Conservation (phyloP, 345 rosid species). For the Linum usitatissimum region DNA sequence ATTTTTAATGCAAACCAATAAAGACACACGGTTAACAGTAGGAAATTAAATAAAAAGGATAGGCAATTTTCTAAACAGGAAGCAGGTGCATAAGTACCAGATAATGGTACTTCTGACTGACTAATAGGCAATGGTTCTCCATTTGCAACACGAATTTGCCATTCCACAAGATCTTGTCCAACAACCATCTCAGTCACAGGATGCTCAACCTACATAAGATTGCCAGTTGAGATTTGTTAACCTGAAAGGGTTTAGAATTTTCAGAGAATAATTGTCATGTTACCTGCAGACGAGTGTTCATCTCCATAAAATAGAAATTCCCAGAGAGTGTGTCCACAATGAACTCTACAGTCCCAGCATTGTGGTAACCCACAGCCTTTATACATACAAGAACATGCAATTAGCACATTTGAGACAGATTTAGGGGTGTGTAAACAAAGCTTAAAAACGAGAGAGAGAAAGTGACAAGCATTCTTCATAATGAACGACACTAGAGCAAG, state of each 20-base stretch:
- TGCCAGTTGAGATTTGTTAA: conserved; percentile 9
- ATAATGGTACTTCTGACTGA: conserved; percentile 66
- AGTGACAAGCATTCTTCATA: not conserved
- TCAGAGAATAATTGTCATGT: conserved; percentile 9
- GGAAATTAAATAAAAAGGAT: no score
- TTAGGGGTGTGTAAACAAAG: not conserved
- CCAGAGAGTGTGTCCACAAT: conserved; percentile 71
- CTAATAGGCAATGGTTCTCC: conserved; percentile 72
- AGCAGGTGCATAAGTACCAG: conserved; percentile 30
- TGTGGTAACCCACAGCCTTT: conserved; percentile 92
- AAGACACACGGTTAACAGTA: not conserved
- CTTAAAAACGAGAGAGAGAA: not conserved
- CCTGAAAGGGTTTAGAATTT: conserved; percentile 7
- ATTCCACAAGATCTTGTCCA: conserved; percentile 92
- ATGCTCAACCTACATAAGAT: conserved; percentile 70
- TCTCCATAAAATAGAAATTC: conserved; percentile 87
- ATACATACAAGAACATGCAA: conserved; percentile 25
- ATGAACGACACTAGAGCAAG: not conserved
- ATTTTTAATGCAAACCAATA: not conserved
- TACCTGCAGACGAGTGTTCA: conserved; percentile 97
- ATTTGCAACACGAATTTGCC: conserved; percentile 91
- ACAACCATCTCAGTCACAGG: conserved; percentile 99
- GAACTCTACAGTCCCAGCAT: conserved; percentile 96
- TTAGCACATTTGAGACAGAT: conserved; percentile 14
- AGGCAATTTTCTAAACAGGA: no score